Evolutionary conservation across 202 grass and related monocot species (phyloP).

Genomic region (Panicum virgatum): DNA sequence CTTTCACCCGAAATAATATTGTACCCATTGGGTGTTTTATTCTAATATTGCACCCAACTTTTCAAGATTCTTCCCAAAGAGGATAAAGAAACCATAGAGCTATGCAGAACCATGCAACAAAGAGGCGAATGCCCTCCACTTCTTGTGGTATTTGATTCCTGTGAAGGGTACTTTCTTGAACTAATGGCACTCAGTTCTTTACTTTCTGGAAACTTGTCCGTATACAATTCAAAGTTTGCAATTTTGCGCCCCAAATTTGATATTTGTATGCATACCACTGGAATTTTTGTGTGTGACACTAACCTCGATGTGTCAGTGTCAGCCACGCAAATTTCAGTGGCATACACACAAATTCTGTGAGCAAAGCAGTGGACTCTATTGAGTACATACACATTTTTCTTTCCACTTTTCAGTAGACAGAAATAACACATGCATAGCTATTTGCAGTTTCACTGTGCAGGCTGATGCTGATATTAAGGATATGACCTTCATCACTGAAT

Average conservation of each 20-base stretch:
- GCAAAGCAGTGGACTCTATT: neutral
- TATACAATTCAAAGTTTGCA: neutral
- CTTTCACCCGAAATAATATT: conserved; percentile 16
- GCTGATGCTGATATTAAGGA: conserved; percentile 83
- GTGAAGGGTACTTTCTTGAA: conserved; percentile 57
- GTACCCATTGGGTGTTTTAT: conserved; percentile 1
- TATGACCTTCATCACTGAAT: conserved; percentile 79
- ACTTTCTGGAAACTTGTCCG: neutral
- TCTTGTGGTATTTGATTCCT: conserved; percentile 74
- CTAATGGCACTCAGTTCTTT: conserved; percentile 4
- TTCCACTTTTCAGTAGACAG: conserved; percentile 4
- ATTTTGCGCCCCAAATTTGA: neutral
- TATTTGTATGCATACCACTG: neutral
- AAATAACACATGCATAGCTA: conserved; percentile 21
- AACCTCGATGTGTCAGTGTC: neutral
- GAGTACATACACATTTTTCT: neutral
- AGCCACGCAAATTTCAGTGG: too few species aligned
- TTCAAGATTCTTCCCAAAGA: conserved; percentile 68
- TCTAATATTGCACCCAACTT: conserved; percentile 17
- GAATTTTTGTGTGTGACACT: neutral
- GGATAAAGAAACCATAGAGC: conserved; percentile 74
- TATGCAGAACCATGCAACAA: conserved; percentile 72
- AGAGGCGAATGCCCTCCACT: conserved; percentile 87
- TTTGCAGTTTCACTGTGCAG: conserved; percentile 86
- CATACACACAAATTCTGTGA: neutral